phyloP scores from a whole-genome alignment of 768 basidiomycete genomes.

The Podaxis sp. region DNA sequence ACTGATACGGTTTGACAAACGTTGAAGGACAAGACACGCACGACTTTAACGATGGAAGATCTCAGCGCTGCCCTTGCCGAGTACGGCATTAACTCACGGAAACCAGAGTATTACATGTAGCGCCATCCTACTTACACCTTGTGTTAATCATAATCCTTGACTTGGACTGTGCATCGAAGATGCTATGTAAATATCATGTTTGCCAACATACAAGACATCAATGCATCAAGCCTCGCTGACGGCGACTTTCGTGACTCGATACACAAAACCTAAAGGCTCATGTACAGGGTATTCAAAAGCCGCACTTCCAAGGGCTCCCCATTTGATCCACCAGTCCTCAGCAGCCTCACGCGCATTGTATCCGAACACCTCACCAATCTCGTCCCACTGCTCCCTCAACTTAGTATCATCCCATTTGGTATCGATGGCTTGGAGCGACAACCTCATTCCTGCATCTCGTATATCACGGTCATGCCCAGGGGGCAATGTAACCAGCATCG shows the following conservation, averaged over 20 bases:
- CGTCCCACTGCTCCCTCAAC: conserved; percentile 43
- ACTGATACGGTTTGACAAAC: background rate
- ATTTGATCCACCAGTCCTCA: conserved; percentile 58
- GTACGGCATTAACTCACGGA: conserved; percentile 91
- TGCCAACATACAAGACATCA: background rate
- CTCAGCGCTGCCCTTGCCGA: conserved; percentile 89
- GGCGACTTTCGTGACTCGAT: conserved; percentile 17
- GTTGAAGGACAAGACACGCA: conserved; percentile 80
- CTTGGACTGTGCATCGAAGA: background rate
- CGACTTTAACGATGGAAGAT: conserved; percentile 97
- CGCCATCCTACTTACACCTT: background rate
- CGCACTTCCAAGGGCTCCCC: conserved; percentile 38
- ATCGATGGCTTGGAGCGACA: conserved; percentile 15
- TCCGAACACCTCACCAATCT: conserved; percentile 40
- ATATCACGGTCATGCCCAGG: conserved; percentile 36
- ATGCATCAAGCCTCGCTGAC: conserved; percentile 1
- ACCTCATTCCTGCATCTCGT: conserved; percentile 34
- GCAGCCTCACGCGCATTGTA: conserved; percentile 50
- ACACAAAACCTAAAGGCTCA: conserved; percentile 15
- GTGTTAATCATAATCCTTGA: background rate
- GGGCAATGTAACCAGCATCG: conserved; percentile 36
- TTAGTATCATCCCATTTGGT: conserved; percentile 35
- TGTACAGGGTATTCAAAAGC: conserved; percentile 17
- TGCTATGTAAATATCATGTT: background rate
- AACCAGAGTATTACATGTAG: conserved; percentile 91